These are phyloP conservation scores for Paramecium biaurelia DNA, from an alignment of 73 alveolate species.

Conservation along the genomic window DNA sequence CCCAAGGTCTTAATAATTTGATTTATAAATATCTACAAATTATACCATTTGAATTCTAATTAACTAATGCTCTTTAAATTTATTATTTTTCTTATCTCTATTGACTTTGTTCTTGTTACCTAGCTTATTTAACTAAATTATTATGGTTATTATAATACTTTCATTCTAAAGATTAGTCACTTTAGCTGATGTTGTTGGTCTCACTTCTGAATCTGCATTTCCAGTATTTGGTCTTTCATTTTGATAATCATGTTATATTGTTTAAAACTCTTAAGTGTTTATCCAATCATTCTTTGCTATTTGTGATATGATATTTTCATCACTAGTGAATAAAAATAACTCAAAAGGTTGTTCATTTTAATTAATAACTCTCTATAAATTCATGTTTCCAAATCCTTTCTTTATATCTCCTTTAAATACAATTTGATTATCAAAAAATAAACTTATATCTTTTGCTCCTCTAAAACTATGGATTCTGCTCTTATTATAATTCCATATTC, in stretches of 20 bases:
- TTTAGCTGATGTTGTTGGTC: slow-evolving; percentile 74
- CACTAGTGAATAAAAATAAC: slow-evolving; percentile 73
- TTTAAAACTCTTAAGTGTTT: slow-evolving; percentile 50
- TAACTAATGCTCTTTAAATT: neutral
- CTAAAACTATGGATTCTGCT: slow-evolving; percentile 84
- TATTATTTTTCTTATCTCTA: neutral
- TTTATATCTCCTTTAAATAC: slow-evolving; percentile 79
- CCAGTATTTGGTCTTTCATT: slow-evolving; percentile 76
- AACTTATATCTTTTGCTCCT: slow-evolving; percentile 79
- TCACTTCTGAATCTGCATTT: slow-evolving; percentile 63
- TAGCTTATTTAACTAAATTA: slow-evolving; percentile 26
- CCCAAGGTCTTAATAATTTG: slow-evolving; percentile 73
- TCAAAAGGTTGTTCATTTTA: slow-evolving; percentile 78
- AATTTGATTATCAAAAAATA: slow-evolving; percentile 62
- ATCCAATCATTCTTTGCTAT: slow-evolving; percentile 83
- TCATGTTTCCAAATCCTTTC: slow-evolving; percentile 77
- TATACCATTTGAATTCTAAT: slow-evolving; percentile 4
- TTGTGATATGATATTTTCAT: slow-evolving; percentile 64
- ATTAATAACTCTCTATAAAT: neutral
- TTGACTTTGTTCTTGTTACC: slow-evolving; percentile 1
- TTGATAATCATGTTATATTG: slow-evolving; percentile 51
- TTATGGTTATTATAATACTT: neutral
- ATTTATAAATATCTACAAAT: slow-evolving; percentile 66
- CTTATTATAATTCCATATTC: slow-evolving; percentile 92
- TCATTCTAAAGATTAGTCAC: neutral